Evolutionary conservation across 805 yeast species (phyloP).

Genomic region (Spathaspora arborariae): DNA sequence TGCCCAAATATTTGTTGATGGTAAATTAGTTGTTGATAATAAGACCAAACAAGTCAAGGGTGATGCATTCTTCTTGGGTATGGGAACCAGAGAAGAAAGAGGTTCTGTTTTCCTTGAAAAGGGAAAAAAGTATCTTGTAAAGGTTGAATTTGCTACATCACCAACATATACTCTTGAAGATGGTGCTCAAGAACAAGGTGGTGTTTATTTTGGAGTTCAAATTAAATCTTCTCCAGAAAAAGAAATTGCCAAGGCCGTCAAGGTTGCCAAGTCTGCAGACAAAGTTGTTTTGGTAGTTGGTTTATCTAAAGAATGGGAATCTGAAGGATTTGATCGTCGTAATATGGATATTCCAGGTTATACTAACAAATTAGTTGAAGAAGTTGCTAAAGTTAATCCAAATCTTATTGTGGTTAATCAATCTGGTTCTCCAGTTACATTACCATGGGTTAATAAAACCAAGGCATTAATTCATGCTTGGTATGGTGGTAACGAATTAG

Average conservation of each 20-base stretch:
- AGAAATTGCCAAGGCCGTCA: slow-evolving; percentile 38
- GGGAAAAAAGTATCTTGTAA: slow-evolving; percentile 44
- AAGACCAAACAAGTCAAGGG: slow-evolving; percentile 49
- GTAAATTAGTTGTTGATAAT: slow-evolving; percentile 51
- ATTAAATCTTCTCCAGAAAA: slow-evolving; percentile 16
- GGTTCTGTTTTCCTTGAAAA: slow-evolving; percentile 35
- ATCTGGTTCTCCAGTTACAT: slow-evolving; percentile 58
- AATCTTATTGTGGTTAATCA: slow-evolving; percentile 54
- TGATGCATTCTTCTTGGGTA: slow-evolving; percentile 45
- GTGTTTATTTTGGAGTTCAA: slow-evolving; percentile 22
- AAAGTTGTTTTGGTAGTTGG: slow-evolving; percentile 53
- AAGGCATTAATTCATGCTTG: slow-evolving; percentile 29
- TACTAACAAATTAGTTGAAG: slow-evolving; percentile 43
- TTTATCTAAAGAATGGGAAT: slow-evolving; percentile 52
- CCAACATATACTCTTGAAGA: slow-evolving; percentile 26
- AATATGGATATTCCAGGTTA: slow-evolving; percentile 49
- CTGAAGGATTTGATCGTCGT: slow-evolving; percentile 56
- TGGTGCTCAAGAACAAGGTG: slow-evolving; percentile 17
- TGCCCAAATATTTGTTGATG: slow-evolving; percentile 52
- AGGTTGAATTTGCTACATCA: slow-evolving; percentile 49
- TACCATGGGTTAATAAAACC: slow-evolving; percentile 45
- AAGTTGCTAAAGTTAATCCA: slow-evolving; percentile 43
- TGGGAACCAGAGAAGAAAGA: slow-evolving; percentile 53
- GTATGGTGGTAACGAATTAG: slow-evolving; percentile 45
- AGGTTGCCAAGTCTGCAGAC: slow-evolving; percentile 47